Base-by-base conservation (phyloP, 352 stramenopile species). In the Phytophthora constricta region DNA sequence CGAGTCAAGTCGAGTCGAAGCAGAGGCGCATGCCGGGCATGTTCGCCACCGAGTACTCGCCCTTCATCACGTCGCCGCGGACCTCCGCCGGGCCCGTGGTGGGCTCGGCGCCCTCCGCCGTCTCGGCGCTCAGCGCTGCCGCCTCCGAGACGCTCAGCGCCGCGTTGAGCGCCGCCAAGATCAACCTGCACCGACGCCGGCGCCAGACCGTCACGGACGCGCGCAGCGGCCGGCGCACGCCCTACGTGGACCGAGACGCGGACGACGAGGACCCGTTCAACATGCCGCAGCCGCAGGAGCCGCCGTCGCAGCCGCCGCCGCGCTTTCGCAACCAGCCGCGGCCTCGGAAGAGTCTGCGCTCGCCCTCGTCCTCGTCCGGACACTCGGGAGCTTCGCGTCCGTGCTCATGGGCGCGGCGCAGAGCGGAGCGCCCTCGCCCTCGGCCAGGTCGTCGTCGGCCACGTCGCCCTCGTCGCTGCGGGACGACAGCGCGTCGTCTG, bases 61-160 rank as follows among this genome's bases (percentile, higher is more conserved):
- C 67, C 64, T 80, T 74, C 58, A 66, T 69, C 50, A 74, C 73
- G 55, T 78, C 70, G 25, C 73, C 73, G 22, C 65, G 70, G 34
- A 49, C 60, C 31, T 59, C 70, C 37, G 54, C 61, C 49, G 58
- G 46, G 52, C 53, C 66, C 31, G 33, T 67, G 8, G 43, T 47
- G 14, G 55, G 52, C 1, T 74, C 74, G 16, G 46, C 70, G 26
- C 60, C 72, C 13, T 76, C 66, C 19, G 19, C 69, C 33, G 66
- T 78, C 16, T 84, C 71, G 17, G 62, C 71, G 16, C 63, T 82
- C 3, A 56, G 51, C 22, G 61, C 62, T 10, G 63, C 72, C 20
- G 62, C 60, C 20, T 70, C 66, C 17, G 72, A 71, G 17, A 80
- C 68, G 19, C 55, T 79, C 25, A 71, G 47, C 59, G 60, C 66